phyloP scores from a whole-genome alignment of 148 eudicot genomes.

The Spergularia bocconei region DNA sequence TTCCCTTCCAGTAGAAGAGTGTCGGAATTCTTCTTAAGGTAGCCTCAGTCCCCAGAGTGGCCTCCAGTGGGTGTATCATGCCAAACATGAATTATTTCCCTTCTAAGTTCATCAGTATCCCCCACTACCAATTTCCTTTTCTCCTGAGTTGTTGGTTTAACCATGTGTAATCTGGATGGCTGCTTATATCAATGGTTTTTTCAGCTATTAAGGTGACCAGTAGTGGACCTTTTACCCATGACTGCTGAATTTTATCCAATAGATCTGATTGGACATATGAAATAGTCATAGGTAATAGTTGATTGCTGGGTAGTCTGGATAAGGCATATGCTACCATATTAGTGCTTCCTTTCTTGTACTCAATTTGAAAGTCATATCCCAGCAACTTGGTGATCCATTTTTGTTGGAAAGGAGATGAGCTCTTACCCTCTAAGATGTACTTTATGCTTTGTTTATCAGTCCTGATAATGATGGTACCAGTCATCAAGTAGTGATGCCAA shows the following conservation, averaged over 20 bases:
- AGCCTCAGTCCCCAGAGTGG: background rate
- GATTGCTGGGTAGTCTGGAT: background rate
- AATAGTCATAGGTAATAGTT: too few species aligned
- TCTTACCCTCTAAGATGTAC: background rate
- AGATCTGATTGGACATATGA: background rate
- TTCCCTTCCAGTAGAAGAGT: background rate
- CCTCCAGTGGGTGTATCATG: background rate
- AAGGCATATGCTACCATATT: slow-evolving; percentile 21
- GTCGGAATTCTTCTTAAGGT: background rate
- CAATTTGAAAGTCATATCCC: background rate
- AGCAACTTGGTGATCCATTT: slow-evolving; percentile 16
- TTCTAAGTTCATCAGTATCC: background rate
- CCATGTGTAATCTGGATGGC: background rate
- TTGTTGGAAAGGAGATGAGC: background rate
- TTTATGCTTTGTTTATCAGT: slow-evolving; percentile 15
- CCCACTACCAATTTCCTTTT: background rate
- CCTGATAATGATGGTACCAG: background rate
- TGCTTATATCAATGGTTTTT: too few species aligned
- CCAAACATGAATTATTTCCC: background rate
- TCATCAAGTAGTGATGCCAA: background rate
- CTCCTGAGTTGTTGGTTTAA: background rate
- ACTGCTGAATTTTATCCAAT: background rate
- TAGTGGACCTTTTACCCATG: background rate
- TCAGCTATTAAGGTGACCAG: background rate
- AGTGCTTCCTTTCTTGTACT: background rate